These are phyloP conservation scores for Teratosphaeria pseudoeucalypti DNA, from an alignment of 2,329 filamentous ascomycete species.

Conservation along the genomic window DNA sequence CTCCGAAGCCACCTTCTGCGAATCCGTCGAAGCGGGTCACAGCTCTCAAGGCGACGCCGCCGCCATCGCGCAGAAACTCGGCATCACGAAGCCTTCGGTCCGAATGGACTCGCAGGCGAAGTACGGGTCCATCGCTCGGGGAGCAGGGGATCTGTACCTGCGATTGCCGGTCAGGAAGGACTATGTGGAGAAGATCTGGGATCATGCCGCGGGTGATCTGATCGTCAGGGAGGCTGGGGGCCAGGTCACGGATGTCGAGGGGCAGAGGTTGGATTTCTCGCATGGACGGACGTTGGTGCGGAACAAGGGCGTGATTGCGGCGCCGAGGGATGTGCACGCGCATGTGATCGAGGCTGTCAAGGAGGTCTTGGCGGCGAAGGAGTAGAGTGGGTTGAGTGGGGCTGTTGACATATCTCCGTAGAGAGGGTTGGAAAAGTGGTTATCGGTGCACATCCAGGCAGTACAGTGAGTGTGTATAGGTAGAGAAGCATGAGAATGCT, in stretches of 20 bases:
- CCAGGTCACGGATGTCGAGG: conserved; percentile 77
- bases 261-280: conserved; percentile 76
- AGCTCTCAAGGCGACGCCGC: conserved; percentile 82
- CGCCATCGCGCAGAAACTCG: conserved; percentile 69
- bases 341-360: conserved; percentile 74
- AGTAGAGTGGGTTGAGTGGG: neutral
- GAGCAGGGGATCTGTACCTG: conserved; percentile 89
- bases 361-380: conserved; percentile 51
- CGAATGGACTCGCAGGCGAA: conserved; percentile 98
- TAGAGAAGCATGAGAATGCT: no score
- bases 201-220: conserved; percentile 89
- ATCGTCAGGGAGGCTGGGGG: conserved; percentile 93
- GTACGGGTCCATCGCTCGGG: conserved; percentile 88
- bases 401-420: neutral
- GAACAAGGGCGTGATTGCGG: conserved; percentile 92
- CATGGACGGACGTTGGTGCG: conserved; percentile 73
- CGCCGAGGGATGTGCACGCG: conserved; percentile 63
- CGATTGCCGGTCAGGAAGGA: conserved; percentile 73
- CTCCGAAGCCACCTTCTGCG: conserved; percentile 79
- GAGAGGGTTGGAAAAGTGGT: no score
- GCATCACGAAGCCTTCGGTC: conserved; percentile 81
- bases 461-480: no score
- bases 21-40: conserved; percentile 89
- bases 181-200: conserved; percentile 99
- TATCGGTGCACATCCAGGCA: no score